These are phyloP conservation scores for Colletotrichum eleusines DNA, from an alignment of 2,329 filamentous ascomycete genomes.

Conservation along the genomic window DNA sequence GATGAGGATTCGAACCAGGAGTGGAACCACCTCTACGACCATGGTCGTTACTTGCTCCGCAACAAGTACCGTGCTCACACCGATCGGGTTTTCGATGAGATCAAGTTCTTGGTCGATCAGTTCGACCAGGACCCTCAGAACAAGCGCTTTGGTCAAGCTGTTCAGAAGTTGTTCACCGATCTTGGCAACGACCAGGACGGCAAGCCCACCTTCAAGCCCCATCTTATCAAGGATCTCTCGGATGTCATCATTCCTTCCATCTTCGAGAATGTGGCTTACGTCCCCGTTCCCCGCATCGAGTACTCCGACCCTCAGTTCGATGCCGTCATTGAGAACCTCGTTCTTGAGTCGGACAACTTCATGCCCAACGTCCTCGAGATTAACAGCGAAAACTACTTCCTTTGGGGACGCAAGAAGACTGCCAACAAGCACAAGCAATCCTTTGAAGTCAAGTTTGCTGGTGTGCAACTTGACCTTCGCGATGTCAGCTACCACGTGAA, in stretches of 20 bases:
- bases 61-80: constrained; percentile 90
- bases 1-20: constrained; percentile 82
- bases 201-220: constrained; percentile 90
- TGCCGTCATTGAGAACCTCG: constrained; percentile 91
- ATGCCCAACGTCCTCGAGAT: constrained; percentile 93
- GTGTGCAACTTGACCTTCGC: constrained; percentile 90
- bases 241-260: constrained; percentile 86
- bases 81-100: constrained; percentile 86
- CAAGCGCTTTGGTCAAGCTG: constrained; percentile 78
- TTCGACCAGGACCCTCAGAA: constrained; percentile 92
- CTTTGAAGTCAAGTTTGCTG: constrained; percentile 85
- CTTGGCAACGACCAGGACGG: constrained; percentile 90
- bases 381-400: constrained; percentile 92
- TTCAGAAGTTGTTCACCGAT: constrained; percentile 87
- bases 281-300: constrained; percentile 94
- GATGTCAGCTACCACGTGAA: constrained; percentile 96
- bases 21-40: constrained; percentile 88
- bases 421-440: constrained; percentile 81
- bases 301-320: constrained; percentile 88
- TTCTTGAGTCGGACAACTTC: constrained; percentile 96
- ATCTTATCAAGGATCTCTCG: constrained; percentile 88
- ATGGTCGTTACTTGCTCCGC: constrained; percentile 86
- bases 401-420: constrained; percentile 91
- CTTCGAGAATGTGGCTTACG: constrained; percentile 88
- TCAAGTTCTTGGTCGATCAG: constrained; percentile 89